Evolutionary conservation across 352 stramenopile species (phyloP).

Genomic region (Phytophthora ohioensis): DNA sequence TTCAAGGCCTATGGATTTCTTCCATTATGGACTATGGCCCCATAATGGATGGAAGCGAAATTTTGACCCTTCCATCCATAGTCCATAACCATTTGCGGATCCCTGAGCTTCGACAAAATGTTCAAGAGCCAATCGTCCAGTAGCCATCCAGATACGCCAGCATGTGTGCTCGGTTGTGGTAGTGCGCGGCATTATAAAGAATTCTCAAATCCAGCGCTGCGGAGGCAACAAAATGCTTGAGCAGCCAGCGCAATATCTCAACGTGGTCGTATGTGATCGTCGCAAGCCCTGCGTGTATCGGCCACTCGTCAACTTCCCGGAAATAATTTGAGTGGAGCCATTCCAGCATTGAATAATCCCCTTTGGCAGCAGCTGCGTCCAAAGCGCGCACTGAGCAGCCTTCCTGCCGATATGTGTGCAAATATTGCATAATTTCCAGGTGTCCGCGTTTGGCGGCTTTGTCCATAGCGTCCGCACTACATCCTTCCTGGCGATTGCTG

Average conservation of each 20-base stretch:
- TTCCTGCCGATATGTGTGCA: slow-evolving; percentile 29
- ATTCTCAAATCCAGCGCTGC: slow-evolving; percentile 19
- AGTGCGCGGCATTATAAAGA: slow-evolving; percentile 28
- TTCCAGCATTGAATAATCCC: slow-evolving; percentile 36
- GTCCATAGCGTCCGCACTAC: slow-evolving; percentile 46
- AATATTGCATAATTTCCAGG: slow-evolving; percentile 39
- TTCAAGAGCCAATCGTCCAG: slow-evolving; percentile 15
- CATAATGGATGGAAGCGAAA: neutral
- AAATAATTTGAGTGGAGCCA: slow-evolving; percentile 22
- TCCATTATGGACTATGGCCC: no score
- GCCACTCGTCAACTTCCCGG: slow-evolving; percentile 18
- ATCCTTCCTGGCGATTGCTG: slow-evolving; percentile 41
- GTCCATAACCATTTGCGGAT: no score
- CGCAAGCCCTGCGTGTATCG: slow-evolving; percentile 27
- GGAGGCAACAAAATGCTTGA: slow-evolving; percentile 15
- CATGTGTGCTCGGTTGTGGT: slow-evolving; percentile 33
- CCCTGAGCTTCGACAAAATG: neutral
- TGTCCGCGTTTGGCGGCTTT: slow-evolving; percentile 36
- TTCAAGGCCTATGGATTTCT: no score
- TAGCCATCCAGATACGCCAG: slow-evolving; percentile 34
- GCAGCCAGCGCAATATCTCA: slow-evolving; percentile 39
- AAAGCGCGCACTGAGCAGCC: slow-evolving; percentile 33
- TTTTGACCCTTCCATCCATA: no score
- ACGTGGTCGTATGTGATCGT: slow-evolving; percentile 34
- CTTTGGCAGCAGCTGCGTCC: slow-evolving; percentile 23